phyloP scores from a whole-genome alignment of 192 early-diverging fungal species.

The Coemansia sp. region DNA sequence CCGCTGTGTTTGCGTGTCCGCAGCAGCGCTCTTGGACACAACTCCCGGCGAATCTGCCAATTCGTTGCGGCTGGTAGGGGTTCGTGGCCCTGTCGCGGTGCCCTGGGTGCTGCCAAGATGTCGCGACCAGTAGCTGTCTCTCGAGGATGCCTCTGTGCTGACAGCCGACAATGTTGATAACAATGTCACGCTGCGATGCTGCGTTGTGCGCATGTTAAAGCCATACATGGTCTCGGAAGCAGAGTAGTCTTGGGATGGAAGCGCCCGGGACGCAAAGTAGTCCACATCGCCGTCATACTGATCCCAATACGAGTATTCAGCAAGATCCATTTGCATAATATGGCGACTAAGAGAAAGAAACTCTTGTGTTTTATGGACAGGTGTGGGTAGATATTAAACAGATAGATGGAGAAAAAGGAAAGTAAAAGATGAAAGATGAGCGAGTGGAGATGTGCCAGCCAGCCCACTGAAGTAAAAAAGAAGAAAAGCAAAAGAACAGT shows the following conservation, averaged over 20 bases:
- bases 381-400: neutral
- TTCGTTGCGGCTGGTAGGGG: slow-evolving; percentile 10
- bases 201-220: neutral
- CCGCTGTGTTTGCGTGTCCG: slow-evolving; percentile 7
- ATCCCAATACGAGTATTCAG: slow-evolving; percentile 48
- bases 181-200: neutral
- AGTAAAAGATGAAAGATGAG: neutral
- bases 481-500: neutral
- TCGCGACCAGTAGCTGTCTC: slow-evolving; percentile 53
- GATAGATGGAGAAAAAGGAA: neutral
- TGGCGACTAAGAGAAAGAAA: neutral
- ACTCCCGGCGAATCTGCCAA: neutral
- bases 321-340: slow-evolving; percentile 12
- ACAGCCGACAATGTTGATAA: neutral
- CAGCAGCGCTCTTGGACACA: neutral
- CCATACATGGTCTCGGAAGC: neutral
- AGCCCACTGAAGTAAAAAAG: neutral
- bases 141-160: slow-evolving; percentile 18
- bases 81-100: neutral
- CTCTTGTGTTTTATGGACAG: neutral
- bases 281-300: slow-evolving; percentile 31
- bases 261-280: slow-evolving; percentile 7
- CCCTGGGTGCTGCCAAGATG: slow-evolving; percentile 14
- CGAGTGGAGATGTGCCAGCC: neutral
- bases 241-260: neutral